phyloP scores from a whole-genome alignment of 2,329 filamentous ascomycete genomes.

The Alternaria infectoria region DNA sequence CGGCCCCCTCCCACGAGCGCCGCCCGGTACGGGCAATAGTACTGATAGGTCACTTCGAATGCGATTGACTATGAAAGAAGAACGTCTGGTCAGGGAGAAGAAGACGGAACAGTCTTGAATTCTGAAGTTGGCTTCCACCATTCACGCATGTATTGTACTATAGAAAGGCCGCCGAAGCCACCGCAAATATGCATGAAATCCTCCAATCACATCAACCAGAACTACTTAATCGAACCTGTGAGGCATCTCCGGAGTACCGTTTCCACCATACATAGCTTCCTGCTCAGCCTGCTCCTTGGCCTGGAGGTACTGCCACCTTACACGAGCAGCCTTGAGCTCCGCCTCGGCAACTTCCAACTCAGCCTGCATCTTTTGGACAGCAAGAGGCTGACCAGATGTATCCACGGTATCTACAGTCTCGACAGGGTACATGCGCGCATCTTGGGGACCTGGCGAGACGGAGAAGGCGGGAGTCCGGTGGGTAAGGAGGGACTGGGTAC shows the following conservation, averaged over 20 bases:
- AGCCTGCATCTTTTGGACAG: constrained; percentile 33
- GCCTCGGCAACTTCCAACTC: constrained; percentile 43
- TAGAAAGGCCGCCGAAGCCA: background rate
- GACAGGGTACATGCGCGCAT: constrained; percentile 1
- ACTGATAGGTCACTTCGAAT: background rate
- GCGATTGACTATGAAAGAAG: background rate
- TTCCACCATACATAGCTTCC: constrained; percentile 1
- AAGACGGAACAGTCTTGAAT: background rate
- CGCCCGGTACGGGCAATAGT: background rate
- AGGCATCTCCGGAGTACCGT: background rate
- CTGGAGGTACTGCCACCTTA: constrained; percentile 30
- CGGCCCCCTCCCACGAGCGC: background rate
- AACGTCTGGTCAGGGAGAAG: background rate
- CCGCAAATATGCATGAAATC: background rate
- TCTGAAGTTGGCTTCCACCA: background rate
- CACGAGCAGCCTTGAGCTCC: constrained; percentile 34
- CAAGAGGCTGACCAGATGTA: constrained; percentile 24
- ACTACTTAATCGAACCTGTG: background rate
- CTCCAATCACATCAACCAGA: background rate
- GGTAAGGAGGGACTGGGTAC: background rate
- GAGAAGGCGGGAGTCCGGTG: constrained; percentile 15
- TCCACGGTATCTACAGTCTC: constrained; percentile 9
- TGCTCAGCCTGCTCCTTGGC: constrained; percentile 24
- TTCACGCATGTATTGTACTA: background rate
- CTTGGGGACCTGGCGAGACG: constrained; percentile 11